These are phyloP conservation scores for Maudiozyma serrabonitensis DNA, from an alignment of 805 yeast genomes.

Conservation along the genomic window DNA sequence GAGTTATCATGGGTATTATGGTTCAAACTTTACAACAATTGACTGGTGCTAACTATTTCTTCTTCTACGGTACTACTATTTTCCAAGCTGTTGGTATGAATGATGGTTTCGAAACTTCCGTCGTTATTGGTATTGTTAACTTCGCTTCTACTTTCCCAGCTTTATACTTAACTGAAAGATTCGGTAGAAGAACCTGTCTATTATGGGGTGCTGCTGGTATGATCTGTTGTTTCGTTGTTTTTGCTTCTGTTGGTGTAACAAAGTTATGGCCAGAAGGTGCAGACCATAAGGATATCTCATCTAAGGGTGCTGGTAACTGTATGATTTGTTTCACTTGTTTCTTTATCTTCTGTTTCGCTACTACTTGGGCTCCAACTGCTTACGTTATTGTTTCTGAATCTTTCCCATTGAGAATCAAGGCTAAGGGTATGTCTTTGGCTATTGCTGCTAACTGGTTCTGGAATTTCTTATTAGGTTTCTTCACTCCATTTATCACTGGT, in stretches of 20 bases:
- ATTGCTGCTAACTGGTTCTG: conserved; percentile 54
- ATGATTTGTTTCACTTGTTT: conserved; percentile 60
- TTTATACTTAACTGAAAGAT: conserved; percentile 38
- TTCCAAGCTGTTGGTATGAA: conserved; percentile 48
- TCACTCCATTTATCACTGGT: conserved; percentile 59
- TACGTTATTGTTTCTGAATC: conserved; percentile 54
- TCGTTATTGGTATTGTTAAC: conserved; percentile 46
- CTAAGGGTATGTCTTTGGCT: conserved; percentile 47
- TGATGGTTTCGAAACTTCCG: conserved; percentile 47
- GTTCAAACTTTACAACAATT: conserved; percentile 53
- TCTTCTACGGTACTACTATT: conserved; percentile 52
- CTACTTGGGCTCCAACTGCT: conserved; percentile 61
- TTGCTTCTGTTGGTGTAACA: conserved; percentile 49
- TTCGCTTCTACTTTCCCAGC: conserved; percentile 44
- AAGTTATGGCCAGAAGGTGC: conserved; percentile 32
- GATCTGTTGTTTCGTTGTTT: conserved; percentile 35
- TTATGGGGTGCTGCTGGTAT: conserved; percentile 38
- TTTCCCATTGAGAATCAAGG: conserved; percentile 59
- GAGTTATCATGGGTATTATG: conserved; percentile 41
- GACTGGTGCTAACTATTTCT: conserved; percentile 53
- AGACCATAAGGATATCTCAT: conserved; percentile 36
- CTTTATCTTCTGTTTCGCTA: conserved; percentile 57
- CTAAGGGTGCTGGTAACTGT: conserved; percentile 51
- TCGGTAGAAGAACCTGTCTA: conserved; percentile 40
- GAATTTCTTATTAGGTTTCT: conserved; percentile 57